Base-by-base conservation (phyloP, 768 basidiomycete species). In the Lactarius sanguifluus region DNA sequence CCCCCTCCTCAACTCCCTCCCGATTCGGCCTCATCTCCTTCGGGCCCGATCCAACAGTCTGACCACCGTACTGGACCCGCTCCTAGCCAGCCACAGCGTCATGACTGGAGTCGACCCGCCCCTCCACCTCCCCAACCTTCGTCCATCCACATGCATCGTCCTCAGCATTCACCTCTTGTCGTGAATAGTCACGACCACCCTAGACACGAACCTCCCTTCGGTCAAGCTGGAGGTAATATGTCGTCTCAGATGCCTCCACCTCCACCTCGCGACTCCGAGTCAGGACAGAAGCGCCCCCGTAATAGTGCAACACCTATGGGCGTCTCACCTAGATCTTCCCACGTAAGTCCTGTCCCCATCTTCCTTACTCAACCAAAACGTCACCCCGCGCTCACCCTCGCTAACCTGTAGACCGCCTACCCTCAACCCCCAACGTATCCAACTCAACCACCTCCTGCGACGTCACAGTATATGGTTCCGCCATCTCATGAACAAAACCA, bases 241-340 rank as follows among this genome's bases (percentile, higher is more conserved):
- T 66, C 64, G 58, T 67, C 65, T 43, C 70, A 70, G 61, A 70
- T 69, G 70, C 68, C 62, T n/a, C 70, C 67, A 10, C 64, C 69
- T 25, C 59, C 71, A 57, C 73, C 74, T 64, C 64, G 71, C 62
- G 72, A 76, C 59, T 61, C 78, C 6, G 79, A 80, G 13, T 73
- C 73, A 65, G 77, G 80, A 58, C 70, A 75, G 32, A 85, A 84
- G 76, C 78, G 83, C 64, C 73, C 79, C 38, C 79, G 83, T 66
- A 77, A 77, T 5, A 68, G 47, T 59, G 72, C 75, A 61, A 76
- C 80, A 16, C 64, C 74, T 18, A 78, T 77, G 68, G 78, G 74
- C 74, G 72, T 72, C 80, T 77, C 84, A 77, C 77, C 84, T 69
- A 83, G 83, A 69, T 75, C 80, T 74, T 66, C 65, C 65, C 82